Base-by-base conservation (phyloP, 75 land plant genomes). In the Picea glauca region DNA sequence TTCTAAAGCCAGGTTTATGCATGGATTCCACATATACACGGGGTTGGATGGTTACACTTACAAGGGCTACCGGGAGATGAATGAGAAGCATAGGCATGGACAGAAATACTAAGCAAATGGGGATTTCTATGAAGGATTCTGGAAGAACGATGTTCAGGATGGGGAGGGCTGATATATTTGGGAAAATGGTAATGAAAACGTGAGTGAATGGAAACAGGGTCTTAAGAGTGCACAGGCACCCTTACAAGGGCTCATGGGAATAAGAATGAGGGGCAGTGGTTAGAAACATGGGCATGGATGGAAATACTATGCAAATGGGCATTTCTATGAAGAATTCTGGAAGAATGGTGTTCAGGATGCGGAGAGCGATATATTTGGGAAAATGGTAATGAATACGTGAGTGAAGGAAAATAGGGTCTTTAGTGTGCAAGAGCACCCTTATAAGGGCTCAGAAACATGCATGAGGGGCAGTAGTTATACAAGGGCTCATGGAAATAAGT, bases 241-340 rank as follows among this genome's bases (percentile, higher is more conserved):
- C 63, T 92, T 92, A n/a, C n/a, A n/a, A n/a, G n/a, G n/a, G n/a
- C n/a, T n/a, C n/a, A n/a, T n/a, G n/a, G n/a, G n/a, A n/a, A n/a
- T n/a, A n/a, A n/a, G n/a, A n/a, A n/a, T n/a, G n/a, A n/a, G n/a
- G n/a, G n/a, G n/a, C n/a, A n/a, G n/a, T n/a, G n/a, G n/a, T n/a
- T n/a, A n/a, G 63, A 88, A 83, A 78, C 86, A 88, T 64, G 94
- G 94, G 0, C 46, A 74, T 18, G 94, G 94, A 0, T 46, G 73
- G 13, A 86, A 86, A 58, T 12, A 43, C n/a, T 92, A 88, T 70
- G 81, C 82, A 4, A 92, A 90, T 67, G 94, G 94, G 6, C 92
- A 92, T 84, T 79, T 80, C 59, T 92, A 92, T 70, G 90, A 88
- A 21, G 94, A 92, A 3, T 62, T 70, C 20, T 92, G 94, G 94